A percentile compares a stretch with the other conserved stretches of the same genome.
Conservation (phyloP, 768 basidiomycete genomes). For the Serendipita sp. region DNA sequence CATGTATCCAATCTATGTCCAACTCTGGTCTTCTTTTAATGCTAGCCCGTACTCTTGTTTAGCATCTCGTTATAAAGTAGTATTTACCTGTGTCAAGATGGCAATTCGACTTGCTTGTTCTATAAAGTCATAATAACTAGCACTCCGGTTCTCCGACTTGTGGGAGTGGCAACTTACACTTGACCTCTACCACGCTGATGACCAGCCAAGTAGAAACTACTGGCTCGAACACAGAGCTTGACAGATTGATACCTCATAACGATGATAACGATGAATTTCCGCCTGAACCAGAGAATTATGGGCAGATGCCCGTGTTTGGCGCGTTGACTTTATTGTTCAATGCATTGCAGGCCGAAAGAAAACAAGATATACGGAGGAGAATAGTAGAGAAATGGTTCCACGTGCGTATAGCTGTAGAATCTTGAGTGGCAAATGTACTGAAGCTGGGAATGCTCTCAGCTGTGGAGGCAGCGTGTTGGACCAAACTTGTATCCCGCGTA, state of each 20-base stretch:
- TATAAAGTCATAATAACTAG: no score
- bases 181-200: not conserved
- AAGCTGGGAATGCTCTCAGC: constrained; percentile 24
- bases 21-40: no score
- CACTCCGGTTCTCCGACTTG: no score
- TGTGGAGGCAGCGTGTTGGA: constrained; percentile 78
- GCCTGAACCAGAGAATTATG: constrained; percentile 10
- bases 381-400: constrained; percentile 65
- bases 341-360: constrained; percentile 52
- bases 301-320: constrained; percentile 12
- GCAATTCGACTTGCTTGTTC: no score
- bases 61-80: no score
- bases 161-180: no score
- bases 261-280: constrained; percentile 4
- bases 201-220: not conserved
- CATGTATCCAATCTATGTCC: no score
- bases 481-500: constrained; percentile 70
- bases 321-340: constrained; percentile 45
- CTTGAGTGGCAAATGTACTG: constrained; percentile 10
- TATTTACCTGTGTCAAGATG: no score
- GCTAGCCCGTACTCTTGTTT: no score
- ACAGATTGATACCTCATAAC: not conserved
- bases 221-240: not conserved
- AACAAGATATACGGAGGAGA: constrained; percentile 55
- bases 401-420: constrained; percentile 28